Evolutionary conservation across 192 early-diverging fungal species (phyloP).

Genomic region (Coemansia sp.): DNA sequence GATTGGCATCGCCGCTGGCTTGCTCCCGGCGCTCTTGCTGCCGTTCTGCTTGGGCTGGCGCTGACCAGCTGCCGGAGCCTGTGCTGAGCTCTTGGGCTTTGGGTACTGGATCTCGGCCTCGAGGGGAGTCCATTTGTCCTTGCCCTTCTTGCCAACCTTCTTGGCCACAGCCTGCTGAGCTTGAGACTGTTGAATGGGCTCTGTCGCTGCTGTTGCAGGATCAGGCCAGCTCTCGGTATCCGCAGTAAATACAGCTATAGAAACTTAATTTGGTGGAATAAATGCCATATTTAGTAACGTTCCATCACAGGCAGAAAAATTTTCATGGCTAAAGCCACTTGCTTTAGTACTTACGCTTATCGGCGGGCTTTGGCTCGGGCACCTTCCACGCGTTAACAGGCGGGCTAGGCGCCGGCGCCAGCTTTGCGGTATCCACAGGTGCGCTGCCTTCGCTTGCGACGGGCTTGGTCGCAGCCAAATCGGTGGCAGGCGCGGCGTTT

Average conservation of each 20-base stretch:
- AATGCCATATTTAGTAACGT: not conserved
- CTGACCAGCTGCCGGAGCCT: conserved; percentile 18
- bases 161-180: conserved; percentile 13
- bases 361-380: conserved; percentile 21
- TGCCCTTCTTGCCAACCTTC: conserved; percentile 45
- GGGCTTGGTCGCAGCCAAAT: conserved; percentile 15
- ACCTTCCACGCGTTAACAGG: conserved; percentile 59
- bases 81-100: conserved; percentile 37
- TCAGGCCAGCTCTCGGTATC: conserved; percentile 54
- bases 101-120: conserved; percentile 53
- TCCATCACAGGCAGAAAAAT: not conserved
- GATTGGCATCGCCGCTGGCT: conserved; percentile 5
- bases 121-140: conserved; percentile 54
- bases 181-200: conserved; percentile 11
- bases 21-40: conserved; percentile 8
- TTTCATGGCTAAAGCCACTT: not conserved
- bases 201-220: conserved; percentile 51
- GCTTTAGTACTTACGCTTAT: conserved; percentile 33
- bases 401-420: conserved; percentile 25
- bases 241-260: conserved; percentile 26
- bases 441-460: conserved; percentile 6
- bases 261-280: not conserved
- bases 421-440: conserved; percentile 4
- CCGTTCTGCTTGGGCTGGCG: conserved; percentile 25
- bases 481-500: conserved; percentile 15